Evolutionary conservation across 2,329 filamentous ascomycete genomes (phyloP), one percentile per base, ranked within the genome.

Genomic region (Lasiodiplodia theobromae): DNA sequence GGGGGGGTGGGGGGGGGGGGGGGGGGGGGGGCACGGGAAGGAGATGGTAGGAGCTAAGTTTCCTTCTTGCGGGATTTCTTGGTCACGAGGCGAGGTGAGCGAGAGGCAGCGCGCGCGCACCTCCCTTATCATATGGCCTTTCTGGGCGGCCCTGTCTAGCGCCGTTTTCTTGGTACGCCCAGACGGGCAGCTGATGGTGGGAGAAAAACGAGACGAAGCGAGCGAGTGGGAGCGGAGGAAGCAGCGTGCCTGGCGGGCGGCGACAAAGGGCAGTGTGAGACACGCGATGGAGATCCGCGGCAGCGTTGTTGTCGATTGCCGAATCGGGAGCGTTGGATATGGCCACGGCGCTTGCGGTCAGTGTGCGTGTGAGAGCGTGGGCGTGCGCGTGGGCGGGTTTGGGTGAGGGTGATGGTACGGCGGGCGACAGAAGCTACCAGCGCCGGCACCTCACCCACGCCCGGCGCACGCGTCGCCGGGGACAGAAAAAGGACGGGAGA

Each of bases 301-400:
- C 57, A n/a, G 60, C 60, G 28, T 38, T 64, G 60, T 64, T 64
- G 44, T 52, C 31, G 60, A 64, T 52, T 64, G 60, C 60, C 60
- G 31, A 52, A 64, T 64, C 60, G 60, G 60, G 60, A 34, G 60
- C 25, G 44, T 64, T 52, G 44, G 60, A 64, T 52, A 64, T 47
- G 58, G 60, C 47, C 31, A 51, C 28, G 25, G 60, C 60, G 60
- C 60, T 64, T 64, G 60, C 60, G 60, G 60, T 64, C 40, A 49
- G 57, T 62, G 37, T 34, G 53, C 16, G 37, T 58, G 54, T 16
- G 34, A n/a, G 38, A 10, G 56, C 14, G 38, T 60, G 37, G 56
- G 56, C 18, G 31, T 21, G 14, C 31, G 38, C 7, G 31, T 47
- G 37, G n/a, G 34, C 44, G 37, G 37, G n/a, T 58, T n/a, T 23